Evolutionary conservation across 345 rosid species (phyloP), one percentile per base, ranked within the genome.

Genomic region (Populus simonii): DNA sequence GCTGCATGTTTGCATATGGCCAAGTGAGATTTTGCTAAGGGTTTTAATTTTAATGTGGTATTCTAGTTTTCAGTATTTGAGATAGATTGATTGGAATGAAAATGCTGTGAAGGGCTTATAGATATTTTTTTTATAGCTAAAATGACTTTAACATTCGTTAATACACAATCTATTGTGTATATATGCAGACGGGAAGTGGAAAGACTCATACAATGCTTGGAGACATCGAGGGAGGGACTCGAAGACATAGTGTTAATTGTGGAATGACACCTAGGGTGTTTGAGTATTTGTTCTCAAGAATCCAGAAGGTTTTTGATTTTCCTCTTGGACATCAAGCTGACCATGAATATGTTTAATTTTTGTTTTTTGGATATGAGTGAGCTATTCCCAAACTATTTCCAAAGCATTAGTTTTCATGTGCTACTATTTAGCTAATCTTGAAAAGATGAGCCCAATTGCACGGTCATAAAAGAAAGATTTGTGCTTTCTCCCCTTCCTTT

Each of bases 201-300:
- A 96, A 96, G 84, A 96, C 99, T 63, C 97, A 96, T 84, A 96
- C 99, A 5, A 96, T 96, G 99, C 98, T 96, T 62, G 99, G 99
- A 80, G 99, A 96, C 83, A 92, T 96, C 27, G 99, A 96, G 84
- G 95, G 89, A 77, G 98, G 99, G 71, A 91, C 92, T 67, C 88
- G 97, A 74, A 90, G 99, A 63, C 99, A 94, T 68, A 94, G 97
- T 85, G 98, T 91, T 73, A 91, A 91, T 74, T 90, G 96, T 66
- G 99, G 99, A 73, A 96, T 96, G 92, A 96, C 96, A 3, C 99
- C 99, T 49, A 85, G 99, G 83, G 97, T 96, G 49, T 96, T 96
- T 79, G 98, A 96, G 84, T 85, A 87, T 82, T 78, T 94, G 74
- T 96, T 96, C 82, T 87, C 95, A 73, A 89, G 96, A 81, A 96